Evolutionary conservation across 2,329 filamentous ascomycete genomes (phyloP).

Genomic region (Cytospora mali): DNA sequence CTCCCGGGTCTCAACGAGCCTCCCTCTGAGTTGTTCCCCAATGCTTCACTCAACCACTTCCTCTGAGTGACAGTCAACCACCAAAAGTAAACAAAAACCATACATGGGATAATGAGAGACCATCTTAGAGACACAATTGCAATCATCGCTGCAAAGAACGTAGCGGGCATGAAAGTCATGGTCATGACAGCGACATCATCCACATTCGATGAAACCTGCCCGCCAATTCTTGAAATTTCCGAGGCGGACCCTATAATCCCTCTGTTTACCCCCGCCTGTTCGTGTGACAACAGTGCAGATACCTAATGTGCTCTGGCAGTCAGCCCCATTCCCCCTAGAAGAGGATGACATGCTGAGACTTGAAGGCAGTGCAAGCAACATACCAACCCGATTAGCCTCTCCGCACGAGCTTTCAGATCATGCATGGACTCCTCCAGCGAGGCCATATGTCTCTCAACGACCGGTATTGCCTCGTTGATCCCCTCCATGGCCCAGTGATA

Average conservation of each 20-base stretch:
- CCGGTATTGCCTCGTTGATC: constrained; percentile 32
- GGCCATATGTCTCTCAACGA: constrained; percentile 31
- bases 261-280: constrained; percentile 31
- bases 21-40: neutral
- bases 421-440: constrained; percentile 32
- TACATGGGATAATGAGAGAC: constrained; percentile 13
- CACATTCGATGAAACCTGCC: constrained; percentile 28
- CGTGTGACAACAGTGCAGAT: constrained; percentile 33
- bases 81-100: constrained; percentile 13
- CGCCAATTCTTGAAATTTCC: neutral
- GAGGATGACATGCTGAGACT: constrained; percentile 17
- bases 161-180: constrained; percentile 35
- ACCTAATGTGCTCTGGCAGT: constrained; percentile 29
- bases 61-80: constrained; percentile 11
- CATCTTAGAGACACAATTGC: constrained; percentile 31
- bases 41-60: neutral
- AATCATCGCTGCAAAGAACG: constrained; percentile 35
- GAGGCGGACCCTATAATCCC: constrained; percentile 25
- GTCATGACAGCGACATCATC: constrained; percentile 34
- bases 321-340: constrained; percentile 25
- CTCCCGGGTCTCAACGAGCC: too few species aligned
- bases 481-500: constrained; percentile 29
- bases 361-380: constrained; percentile 22
- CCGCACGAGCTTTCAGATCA: constrained; percentile 33
- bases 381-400: constrained; percentile 34